A percentile compares a stretch with the other conserved stretches of the same genome.
Conservation (phyloP, 805 yeast species). For the Candida mattraensis region DNA sequence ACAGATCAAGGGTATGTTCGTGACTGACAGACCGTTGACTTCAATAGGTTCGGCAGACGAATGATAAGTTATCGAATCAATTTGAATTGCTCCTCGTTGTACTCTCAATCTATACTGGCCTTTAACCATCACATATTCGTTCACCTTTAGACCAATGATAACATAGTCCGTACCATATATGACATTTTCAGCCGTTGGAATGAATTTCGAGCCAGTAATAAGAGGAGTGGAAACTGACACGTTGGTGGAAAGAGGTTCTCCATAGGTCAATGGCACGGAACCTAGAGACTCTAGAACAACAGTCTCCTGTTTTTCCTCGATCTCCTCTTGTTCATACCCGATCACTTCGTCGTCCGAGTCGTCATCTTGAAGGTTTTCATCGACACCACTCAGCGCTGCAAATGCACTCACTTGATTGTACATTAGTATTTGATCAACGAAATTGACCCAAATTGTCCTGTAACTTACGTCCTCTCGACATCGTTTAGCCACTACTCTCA, state of each 20-base stretch:
- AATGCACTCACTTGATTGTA: slow-evolving; percentile 29
- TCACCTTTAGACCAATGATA: slow-evolving; percentile 42
- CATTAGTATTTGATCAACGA: not conserved
- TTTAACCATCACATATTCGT: slow-evolving; percentile 43
- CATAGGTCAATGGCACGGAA: no score
- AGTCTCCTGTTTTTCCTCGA: not conserved
- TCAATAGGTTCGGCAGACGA: slow-evolving; percentile 20
- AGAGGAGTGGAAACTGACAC: slow-evolving; percentile 2
- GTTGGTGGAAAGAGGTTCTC: slow-evolving; percentile 1
- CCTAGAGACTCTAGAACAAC: no score
- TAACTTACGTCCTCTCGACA: slow-evolving; percentile 4
- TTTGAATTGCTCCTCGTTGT: slow-evolving; percentile 45
- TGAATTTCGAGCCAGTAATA: slow-evolving; percentile 37
- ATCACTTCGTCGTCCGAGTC: slow-evolving; percentile 15
- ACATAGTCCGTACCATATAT: slow-evolving; percentile 34
- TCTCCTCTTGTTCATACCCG: slow-evolving; percentile 9
- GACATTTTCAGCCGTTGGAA: slow-evolving; percentile 39
- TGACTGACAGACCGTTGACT: slow-evolving; percentile 37
- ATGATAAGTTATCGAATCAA: slow-evolving; percentile 42
- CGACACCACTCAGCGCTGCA: slow-evolving; percentile 32
- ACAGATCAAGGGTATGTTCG: slow-evolving; percentile 43
- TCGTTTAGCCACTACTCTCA: no score
- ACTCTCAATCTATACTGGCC: slow-evolving; percentile 48
- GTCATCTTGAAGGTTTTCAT: slow-evolving; percentile 6
- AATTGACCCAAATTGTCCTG: not conserved